phyloP scores from a whole-genome alignment of 73 alveolate genomes.

The Stentor coeruleus region DNA sequence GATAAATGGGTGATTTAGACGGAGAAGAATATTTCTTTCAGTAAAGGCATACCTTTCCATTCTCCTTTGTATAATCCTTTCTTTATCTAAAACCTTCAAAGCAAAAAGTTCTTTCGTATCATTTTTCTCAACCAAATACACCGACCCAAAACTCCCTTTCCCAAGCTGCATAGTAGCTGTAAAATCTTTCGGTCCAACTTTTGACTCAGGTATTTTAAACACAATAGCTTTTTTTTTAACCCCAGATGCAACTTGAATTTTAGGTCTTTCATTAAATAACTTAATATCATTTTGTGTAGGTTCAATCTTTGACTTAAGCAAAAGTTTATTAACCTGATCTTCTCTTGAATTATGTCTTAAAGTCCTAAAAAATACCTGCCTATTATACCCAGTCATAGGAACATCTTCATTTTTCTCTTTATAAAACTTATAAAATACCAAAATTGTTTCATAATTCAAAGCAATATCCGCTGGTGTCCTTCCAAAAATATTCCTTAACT shows the following conservation, averaged over 20 bases:
- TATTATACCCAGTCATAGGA: background rate
- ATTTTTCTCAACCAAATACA: background rate
- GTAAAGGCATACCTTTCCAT: background rate
- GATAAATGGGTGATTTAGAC: conserved; percentile 60
- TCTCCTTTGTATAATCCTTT: background rate
- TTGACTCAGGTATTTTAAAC: background rate
- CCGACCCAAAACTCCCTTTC: conserved; percentile 13
- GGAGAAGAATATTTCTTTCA: conserved; percentile 64
- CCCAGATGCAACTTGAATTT: background rate
- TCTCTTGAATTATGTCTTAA: conserved; percentile 19
- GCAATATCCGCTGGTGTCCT: conserved; percentile 13
- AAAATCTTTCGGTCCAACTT: conserved; percentile 18
- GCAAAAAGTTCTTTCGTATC: background rate
- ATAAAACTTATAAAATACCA: background rate
- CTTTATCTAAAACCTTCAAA: background rate
- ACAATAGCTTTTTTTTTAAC: background rate
- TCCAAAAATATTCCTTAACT: background rate
- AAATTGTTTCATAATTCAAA: conserved; percentile 9
- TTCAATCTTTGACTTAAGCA: background rate
- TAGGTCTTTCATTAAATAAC: conserved; percentile 15
- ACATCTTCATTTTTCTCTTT: background rate
- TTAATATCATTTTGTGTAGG: background rate
- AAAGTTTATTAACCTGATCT: conserved; percentile 18
- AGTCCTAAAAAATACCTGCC: background rate
- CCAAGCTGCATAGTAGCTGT: background rate